Conservation (phyloP, 1,284 basidiomycete species). For the Ceratobasidium sp. region DNA sequence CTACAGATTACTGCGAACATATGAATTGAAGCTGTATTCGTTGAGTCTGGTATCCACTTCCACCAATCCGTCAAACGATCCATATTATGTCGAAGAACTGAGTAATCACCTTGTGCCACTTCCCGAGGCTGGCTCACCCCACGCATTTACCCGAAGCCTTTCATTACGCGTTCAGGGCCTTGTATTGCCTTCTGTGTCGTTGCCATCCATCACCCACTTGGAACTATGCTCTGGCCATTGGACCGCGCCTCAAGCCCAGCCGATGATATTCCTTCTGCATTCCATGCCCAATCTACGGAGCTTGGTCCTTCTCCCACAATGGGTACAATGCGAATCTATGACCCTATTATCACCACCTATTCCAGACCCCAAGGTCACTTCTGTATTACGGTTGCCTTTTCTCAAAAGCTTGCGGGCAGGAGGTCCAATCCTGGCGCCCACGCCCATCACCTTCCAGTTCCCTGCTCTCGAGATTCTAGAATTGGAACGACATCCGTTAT, state of each 20-base stretch:
- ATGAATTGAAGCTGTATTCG: background rate
- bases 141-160: background rate
- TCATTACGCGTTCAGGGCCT: background rate
- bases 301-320: background rate
- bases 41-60: background rate
- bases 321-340: too few relatives aligned
- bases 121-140: background rate
- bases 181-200: background rate
- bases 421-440: background rate
- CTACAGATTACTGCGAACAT: background rate
- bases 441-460: background rate
- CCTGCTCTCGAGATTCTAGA: conserved; percentile 11
- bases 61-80: background rate
- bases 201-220: conserved; percentile 3
- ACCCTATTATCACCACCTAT: background rate
- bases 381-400: background rate
- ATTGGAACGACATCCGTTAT: background rate
- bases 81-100: background rate
- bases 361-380: background rate
- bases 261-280: background rate
- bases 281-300: background rate
- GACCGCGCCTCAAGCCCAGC: background rate
- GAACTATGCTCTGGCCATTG: background rate
- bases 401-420: background rate
- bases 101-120: background rate